These are phyloP conservation scores for Cercospora nicotianae DNA, from an alignment of 2,329 filamentous ascomycete genomes.

Conservation along the genomic window DNA sequence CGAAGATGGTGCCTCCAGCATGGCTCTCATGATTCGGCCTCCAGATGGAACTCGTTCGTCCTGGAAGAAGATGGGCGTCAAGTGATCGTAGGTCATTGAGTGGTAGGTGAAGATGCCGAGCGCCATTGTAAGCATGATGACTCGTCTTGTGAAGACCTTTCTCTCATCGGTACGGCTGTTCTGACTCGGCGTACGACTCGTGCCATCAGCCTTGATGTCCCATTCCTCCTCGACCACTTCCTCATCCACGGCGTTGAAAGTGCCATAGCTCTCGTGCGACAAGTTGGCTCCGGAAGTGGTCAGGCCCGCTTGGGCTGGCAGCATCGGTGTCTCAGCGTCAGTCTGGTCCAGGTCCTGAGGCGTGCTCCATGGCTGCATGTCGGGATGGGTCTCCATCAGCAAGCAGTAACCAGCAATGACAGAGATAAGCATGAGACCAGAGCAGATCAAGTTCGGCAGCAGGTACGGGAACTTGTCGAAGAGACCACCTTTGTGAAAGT, in stretches of 20 bases:
- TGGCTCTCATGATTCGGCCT: conserved; percentile 34
- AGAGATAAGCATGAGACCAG: conserved; percentile 71
- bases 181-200: conserved; percentile 37
- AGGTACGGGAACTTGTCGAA: conserved; percentile 83
- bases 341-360: conserved; percentile 42
- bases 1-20: conserved; percentile 28
- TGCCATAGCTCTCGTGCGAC: conserved; percentile 62
- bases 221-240: conserved; percentile 54
- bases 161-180: conserved; percentile 35
- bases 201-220: conserved; percentile 53
- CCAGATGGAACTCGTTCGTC: conserved; percentile 60
- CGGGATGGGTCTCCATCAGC: conserved; percentile 85
- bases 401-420: conserved; percentile 78
- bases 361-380: conserved; percentile 62
- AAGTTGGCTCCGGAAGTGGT: conserved; percentile 72
- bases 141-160: conserved; percentile 60
- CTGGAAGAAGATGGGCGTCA: conserved; percentile 90
- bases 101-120: conserved; percentile 91
- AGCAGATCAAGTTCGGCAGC: conserved; percentile 84
- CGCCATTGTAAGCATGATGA: conserved; percentile 76
- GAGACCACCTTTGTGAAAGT: conserved; percentile 66
- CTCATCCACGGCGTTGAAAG: conserved; percentile 50
- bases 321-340: conserved; percentile 68
- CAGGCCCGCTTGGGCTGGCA: conserved; percentile 64
- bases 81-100: conserved; percentile 90